Conservation (phyloP, 2,329 filamentous ascomycete genomes). For the Cladosporium oxysporum region DNA sequence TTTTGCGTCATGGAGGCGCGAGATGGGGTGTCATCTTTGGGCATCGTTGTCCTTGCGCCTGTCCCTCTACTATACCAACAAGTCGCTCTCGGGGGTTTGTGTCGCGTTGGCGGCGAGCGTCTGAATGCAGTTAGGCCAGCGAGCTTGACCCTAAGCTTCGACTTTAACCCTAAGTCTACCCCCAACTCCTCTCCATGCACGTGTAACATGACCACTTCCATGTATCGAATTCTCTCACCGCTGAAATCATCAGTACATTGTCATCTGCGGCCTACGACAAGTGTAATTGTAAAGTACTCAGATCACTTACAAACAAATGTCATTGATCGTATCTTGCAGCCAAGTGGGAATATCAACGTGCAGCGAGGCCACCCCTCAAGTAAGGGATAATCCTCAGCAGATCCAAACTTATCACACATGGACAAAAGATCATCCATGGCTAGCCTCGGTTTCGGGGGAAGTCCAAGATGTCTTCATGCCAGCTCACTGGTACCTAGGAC, state of each 20-base stretch:
- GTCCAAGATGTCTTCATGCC: background rate
- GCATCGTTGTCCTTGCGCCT: background rate
- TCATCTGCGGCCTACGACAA: background rate
- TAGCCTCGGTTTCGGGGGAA: background rate
- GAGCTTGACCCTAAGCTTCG: conserved; percentile 2
- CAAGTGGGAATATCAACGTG: background rate
- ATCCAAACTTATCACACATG: background rate
- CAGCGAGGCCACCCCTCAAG: background rate
- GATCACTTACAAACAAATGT: background rate
- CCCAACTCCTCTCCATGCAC: background rate
- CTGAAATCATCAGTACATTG: background rate
- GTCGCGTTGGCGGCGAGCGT: background rate
- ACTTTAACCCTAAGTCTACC: background rate
- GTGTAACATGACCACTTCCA: background rate
- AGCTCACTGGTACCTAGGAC: background rate
- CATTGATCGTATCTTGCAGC: background rate
- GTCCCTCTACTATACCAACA: background rate
- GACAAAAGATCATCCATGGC: background rate
- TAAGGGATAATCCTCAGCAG: background rate
- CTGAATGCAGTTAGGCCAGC: background rate
- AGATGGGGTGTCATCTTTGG: conserved; percentile 16
- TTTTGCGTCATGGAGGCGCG: conserved; percentile 20
- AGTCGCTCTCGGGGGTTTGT: conserved; percentile 16
- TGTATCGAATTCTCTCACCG: background rate
- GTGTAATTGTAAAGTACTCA: background rate